Evolutionary conservation across 2,329 filamentous ascomycete genomes (phyloP), one percentile per base, ranked within the genome.

Genomic region (Aureobasidium melanogenum): DNA sequence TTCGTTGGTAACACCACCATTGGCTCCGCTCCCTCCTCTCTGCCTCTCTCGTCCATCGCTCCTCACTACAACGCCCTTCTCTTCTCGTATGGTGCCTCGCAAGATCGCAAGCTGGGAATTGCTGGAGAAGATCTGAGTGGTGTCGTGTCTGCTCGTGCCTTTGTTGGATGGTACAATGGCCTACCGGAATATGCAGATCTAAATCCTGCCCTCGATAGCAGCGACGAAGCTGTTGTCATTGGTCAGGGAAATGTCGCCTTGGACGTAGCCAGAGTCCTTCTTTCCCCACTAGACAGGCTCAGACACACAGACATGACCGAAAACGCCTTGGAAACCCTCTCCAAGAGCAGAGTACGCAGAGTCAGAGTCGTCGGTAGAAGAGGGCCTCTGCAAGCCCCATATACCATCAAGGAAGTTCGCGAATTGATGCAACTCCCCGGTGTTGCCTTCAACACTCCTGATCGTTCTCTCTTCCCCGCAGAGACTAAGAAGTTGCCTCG

Each of bases 151-250:
- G 94, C 94, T 2, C 84, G 94, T 30, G 88, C 91, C 41, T 97
- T 97, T 72, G 94, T 99, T 1, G 94, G 92, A 19, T 99, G 94
- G 94, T 99, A 99, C 74, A 99, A 99, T 73, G 94, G 94, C 2
- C 80, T 96, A 2, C 94, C 94, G 0, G 89, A 95, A 67, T 89
- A 89, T 70, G 82, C 87, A 22, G 74, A 82, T 67, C 76, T 96
- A 8, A 77, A 82, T n/a, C 89, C 91, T 0, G 83, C 91, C 69
- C 80, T 97, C 28, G 82, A 84, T 0, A 78, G 80, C 10, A 88
- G 88, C 0, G 90, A 96, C 55, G 87, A 92, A 64, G 94, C 90
- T 1, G 84, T 97, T 34, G 82, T 99, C 51, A 86, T 99, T 65
- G 94, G 94, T 1, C 93, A 99, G 70, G 94, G 94, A 17, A 99